Evolutionary conservation across 2,329 filamentous ascomycete genomes (phyloP).

Genomic region (Plectosphaerella plurivora): DNA sequence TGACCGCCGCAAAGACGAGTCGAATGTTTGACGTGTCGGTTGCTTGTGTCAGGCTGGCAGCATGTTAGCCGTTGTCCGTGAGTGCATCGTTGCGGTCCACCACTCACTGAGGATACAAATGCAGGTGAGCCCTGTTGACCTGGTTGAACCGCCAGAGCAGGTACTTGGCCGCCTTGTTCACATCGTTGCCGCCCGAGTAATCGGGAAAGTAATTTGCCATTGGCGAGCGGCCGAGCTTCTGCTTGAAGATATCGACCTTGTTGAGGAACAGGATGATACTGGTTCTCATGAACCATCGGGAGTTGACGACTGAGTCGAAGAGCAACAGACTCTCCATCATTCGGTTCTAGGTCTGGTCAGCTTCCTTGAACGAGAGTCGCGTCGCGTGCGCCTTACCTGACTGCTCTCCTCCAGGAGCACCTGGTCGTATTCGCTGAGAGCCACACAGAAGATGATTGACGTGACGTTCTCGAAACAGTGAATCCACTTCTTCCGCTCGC

Average conservation of each 20-base stretch:
- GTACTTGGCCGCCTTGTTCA: slow-evolving; percentile 97
- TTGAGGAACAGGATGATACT: slow-evolving; percentile 98
- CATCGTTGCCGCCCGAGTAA: slow-evolving; percentile 95
- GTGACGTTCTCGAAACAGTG: slow-evolving; percentile 99
- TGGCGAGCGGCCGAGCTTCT: slow-evolving; percentile 85
- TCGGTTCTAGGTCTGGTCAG: slow-evolving; percentile 63
- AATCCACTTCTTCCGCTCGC: slow-evolving; percentile 99
- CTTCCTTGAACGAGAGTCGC: background rate
- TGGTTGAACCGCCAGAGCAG: slow-evolving; percentile 98
- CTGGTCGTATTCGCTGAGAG: slow-evolving; percentile 96
- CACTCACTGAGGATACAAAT: slow-evolving; percentile 93
- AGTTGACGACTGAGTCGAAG: slow-evolving; percentile 98
- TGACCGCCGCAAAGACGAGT: slow-evolving; percentile 94
- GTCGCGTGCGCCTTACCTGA: slow-evolving; percentile 59
- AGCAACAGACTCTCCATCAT: slow-evolving; percentile 98
- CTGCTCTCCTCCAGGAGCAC: slow-evolving; percentile 95
- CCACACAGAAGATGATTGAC: slow-evolving; percentile 98
- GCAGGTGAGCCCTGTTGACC: slow-evolving; percentile 92
- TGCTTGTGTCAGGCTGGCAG: slow-evolving; percentile 85
- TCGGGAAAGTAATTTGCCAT: slow-evolving; percentile 95
- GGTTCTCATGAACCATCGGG: slow-evolving; percentile 97
- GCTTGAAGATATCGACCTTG: slow-evolving; percentile 97
- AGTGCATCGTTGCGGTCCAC: background rate
- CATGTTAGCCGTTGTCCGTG: background rate
- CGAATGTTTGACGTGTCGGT: slow-evolving; percentile 98